Base-by-base conservation (phyloP, 768 basidiomycete genomes). In the Phylloporus arenicola region DNA sequence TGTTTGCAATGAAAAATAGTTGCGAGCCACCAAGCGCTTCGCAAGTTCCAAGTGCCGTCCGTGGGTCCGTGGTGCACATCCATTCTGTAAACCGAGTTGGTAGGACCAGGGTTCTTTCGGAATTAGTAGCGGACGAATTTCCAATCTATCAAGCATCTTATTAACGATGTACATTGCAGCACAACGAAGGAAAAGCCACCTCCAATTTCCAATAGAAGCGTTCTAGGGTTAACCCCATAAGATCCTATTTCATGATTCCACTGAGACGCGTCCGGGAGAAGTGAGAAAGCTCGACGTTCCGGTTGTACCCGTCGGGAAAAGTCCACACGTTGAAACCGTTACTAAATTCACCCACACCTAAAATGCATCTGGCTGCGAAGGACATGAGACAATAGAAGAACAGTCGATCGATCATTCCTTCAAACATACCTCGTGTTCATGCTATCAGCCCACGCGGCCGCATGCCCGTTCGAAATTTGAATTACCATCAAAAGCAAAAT, bases 261-360 rank as follows among this genome's bases (percentile, higher is more conserved):
- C 31, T 68, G 75, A 52, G 72, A 67, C 57, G 75, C 78, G 57
- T 84, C 75, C 55, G 61, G 11, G 60, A 68, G 66, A 70, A 83
- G 45, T 62, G 75, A 37, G 68, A 48, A 56, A 64, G 43, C 52
- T 64, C 13, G 57, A 51, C 1, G 67, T 60, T 16, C 60, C 51
- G 8, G 61, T 55, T 37, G 71, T 62, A 43, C 65, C 69, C 35
- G 70, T 74, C 54, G 72, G 70, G 64, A 64, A 79, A 44, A 77
- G 68, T 12, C 82, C 86, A 59, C 88, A 88, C 46, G 80, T 85
- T 88, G 57, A 73, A 75, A 10, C 81, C 84, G 2, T 75, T 75
- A 46, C 84, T 80, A 67, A 85, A 92, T 67, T 94, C 92, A 38
- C 88, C 92, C 1, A 81, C 35, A 92, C 68, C 10, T 92, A 92